phyloP scores from a whole-genome alignment of 805 yeast species.

The Cyberlindnera americana region DNA sequence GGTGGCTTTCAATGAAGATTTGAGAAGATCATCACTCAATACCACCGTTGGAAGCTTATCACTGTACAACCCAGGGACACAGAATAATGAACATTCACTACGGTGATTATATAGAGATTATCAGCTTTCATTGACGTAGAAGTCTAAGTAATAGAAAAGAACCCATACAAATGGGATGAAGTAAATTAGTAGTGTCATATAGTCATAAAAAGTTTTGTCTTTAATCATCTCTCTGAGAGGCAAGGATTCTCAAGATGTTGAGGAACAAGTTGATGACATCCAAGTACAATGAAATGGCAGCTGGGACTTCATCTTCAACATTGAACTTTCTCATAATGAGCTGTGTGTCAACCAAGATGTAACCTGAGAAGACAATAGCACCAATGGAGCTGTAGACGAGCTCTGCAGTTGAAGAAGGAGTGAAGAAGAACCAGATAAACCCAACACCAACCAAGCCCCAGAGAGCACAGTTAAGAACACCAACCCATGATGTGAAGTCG shows the following conservation, averaged over 20 bases:
- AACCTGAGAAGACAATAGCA: constrained; percentile 68
- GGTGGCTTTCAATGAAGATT: neutral
- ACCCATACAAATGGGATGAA: too few species aligned
- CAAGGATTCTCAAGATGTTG: constrained; percentile 65
- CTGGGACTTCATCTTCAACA: constrained; percentile 83
- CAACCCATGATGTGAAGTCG: constrained; percentile 68
- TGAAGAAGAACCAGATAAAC: constrained; percentile 46
- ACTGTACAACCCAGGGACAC: too few species aligned
- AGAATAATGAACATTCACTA: too few species aligned
- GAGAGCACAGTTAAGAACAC: constrained; percentile 50
- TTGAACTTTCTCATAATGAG: constrained; percentile 66
- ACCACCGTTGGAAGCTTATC: too few species aligned
- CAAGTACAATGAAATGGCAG: constrained; percentile 73
- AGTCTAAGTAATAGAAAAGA: too few species aligned
- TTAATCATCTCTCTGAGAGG: constrained; percentile 27
- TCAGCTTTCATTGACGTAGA: too few species aligned
- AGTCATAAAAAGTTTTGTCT: neutral
- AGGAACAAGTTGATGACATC: constrained; percentile 81
- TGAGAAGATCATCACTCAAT: neutral
- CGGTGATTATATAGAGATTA: too few species aligned
- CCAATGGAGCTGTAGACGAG: constrained; percentile 68
- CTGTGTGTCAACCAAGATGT: constrained; percentile 80
- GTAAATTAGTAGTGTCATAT: neutral
- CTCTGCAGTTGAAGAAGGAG: constrained; percentile 54
- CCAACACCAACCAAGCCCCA: constrained; percentile 50